Percentiles rank a stretch among this genome's conserved stretches.
Conservation (phyloP, 2,329 filamentous ascomycete species). For the Mariannaea elegans region DNA sequence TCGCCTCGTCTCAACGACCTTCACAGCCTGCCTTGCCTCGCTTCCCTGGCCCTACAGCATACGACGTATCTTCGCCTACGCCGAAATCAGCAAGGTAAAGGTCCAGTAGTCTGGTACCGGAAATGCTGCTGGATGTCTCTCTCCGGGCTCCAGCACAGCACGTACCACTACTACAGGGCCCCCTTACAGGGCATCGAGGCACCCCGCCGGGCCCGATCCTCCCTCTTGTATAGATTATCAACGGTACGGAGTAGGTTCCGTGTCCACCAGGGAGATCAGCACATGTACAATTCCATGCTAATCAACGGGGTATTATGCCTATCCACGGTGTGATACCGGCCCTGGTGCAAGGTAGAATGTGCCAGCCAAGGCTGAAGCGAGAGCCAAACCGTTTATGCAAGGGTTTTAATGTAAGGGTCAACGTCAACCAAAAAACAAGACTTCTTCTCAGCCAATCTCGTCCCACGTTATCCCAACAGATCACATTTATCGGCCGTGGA, state of each 20-base stretch:
- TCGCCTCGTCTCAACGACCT: constrained; percentile 16
- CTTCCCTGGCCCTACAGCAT: constrained; percentile 1
- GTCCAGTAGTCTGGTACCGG: constrained; percentile 27
- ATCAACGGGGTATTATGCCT: background rate
- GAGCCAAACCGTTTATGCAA: constrained; percentile 9
- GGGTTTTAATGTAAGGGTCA: constrained; percentile 25
- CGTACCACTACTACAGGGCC: constrained; percentile 23
- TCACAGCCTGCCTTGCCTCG: background rate
- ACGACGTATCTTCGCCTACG: background rate
- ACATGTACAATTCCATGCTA: background rate
- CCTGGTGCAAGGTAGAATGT: constrained; percentile 13
- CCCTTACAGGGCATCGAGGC: background rate
- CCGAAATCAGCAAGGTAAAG: constrained; percentile 21
- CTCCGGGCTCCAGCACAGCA: constrained; percentile 23
- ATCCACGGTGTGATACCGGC: constrained; percentile 7
- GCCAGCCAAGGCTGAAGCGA: constrained; percentile 10
- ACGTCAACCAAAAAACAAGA: constrained; percentile 14
- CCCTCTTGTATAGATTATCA: too few relatives aligned
- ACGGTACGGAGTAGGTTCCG: too few relatives aligned
- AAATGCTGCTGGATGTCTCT: constrained; percentile 5
- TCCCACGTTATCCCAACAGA: background rate
- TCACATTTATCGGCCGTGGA: constrained; percentile 7
- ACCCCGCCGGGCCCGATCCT: background rate
- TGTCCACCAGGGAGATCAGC: too few relatives aligned
- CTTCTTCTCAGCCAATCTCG: constrained; percentile 5